Conservation (phyloP, 176 grass and related monocot genomes). For the Chrysopogon serrulatus region DNA sequence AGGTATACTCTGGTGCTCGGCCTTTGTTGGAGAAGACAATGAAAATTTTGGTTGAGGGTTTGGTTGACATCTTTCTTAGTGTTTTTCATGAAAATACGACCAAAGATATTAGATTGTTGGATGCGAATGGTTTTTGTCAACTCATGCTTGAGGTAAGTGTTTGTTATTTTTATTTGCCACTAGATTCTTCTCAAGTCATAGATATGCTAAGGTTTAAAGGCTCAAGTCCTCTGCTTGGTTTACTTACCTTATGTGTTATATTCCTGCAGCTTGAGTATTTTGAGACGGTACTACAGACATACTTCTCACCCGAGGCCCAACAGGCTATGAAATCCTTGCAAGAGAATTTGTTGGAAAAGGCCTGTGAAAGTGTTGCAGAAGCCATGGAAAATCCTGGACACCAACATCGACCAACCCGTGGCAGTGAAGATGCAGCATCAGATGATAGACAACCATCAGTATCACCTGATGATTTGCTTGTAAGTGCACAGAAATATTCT, state of each 20-base stretch:
- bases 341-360: slow-evolving; percentile 90
- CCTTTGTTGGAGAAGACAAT: slow-evolving; percentile 90
- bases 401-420: slow-evolving; percentile 72
- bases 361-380: slow-evolving; percentile 79
- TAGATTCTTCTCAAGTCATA: slow-evolving; percentile 16
- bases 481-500: slow-evolving; percentile 40
- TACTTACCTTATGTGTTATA: neutral
- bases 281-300: slow-evolving; percentile 66
- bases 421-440: slow-evolving; percentile 83
- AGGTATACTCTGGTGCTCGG: slow-evolving; percentile 87
- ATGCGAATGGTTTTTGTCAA: slow-evolving; percentile 94
- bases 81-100: slow-evolving; percentile 92
- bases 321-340: slow-evolving; percentile 88
- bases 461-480: slow-evolving; percentile 97
- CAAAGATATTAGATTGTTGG: slow-evolving; percentile 74
- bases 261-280: slow-evolving; percentile 90
- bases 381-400: slow-evolving; percentile 79
- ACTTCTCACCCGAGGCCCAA: slow-evolving; percentile 76
- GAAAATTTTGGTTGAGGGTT: slow-evolving; percentile 85
- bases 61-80: slow-evolving; percentile 89
- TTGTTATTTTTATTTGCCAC: slow-evolving; percentile 14
- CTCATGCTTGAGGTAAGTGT: slow-evolving; percentile 87
- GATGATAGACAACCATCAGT: slow-evolving; percentile 78
- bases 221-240: slow-evolving; percentile 4
- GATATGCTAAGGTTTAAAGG: neutral